These are phyloP conservation scores for Anthracocystis setariae DNA, from an alignment of 1,284 basidiomycete species.

Conservation along the genomic window DNA sequence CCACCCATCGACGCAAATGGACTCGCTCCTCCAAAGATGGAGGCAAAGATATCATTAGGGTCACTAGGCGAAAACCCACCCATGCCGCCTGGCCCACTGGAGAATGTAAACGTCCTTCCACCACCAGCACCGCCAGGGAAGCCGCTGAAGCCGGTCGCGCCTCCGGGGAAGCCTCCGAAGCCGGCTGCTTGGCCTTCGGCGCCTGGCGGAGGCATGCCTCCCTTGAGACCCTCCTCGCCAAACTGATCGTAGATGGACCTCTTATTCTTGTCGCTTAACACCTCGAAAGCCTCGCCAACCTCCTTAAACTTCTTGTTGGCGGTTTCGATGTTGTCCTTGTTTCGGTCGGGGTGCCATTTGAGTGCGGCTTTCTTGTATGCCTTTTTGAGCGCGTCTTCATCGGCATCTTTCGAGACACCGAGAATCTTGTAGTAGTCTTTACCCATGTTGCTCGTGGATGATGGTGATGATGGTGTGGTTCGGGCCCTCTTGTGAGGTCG, in stretches of 20 bases:
- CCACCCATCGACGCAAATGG: conserved; percentile 58
- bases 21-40: conserved; percentile 63
- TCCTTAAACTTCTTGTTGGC: conserved; percentile 93
- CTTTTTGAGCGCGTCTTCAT: conserved; percentile 66
- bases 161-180: conserved; percentile 18
- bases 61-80: conserved; percentile 72
- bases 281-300: conserved; percentile 96
- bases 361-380: conserved; percentile 72
- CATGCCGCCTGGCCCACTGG: conserved; percentile 34
- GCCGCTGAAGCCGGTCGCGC: conserved; percentile 43
- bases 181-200: conserved; percentile 65
- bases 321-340: conserved; percentile 77
- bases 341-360: conserved; percentile 92
- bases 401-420: conserved; percentile 61
- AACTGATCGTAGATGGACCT: conserved; percentile 92
- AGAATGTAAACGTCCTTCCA: conserved; percentile 55
- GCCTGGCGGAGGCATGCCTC: conserved; percentile 67
- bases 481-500: conserved; percentile 38
- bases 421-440: conserved; percentile 67
- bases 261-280: conserved; percentile 92
- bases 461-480: conserved; percentile 4
- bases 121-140: conserved; percentile 47
- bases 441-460: conserved; percentile 49
- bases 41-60: conserved; percentile 91
- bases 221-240: conserved; percentile 93